A percentile compares a stretch with the other conserved stretches of the same genome.
These are phyloP conservation scores for Cylindricascospora bacillispora DNA, from an alignment of 1,139 yeast genomes.

Conservation along the genomic window DNA sequence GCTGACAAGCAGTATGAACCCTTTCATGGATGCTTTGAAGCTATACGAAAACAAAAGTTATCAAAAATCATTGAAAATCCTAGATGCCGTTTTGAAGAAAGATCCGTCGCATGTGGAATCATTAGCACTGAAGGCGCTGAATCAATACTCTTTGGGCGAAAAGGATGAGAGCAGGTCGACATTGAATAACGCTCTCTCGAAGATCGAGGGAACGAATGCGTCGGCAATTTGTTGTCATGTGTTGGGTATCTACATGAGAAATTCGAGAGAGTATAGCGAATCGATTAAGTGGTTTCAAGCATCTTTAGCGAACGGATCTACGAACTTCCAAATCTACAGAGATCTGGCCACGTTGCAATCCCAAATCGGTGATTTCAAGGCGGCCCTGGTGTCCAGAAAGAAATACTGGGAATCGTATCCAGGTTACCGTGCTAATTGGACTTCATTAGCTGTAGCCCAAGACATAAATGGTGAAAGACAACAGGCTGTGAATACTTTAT, in stretches of 20 bases:
- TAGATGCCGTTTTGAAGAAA: conserved; percentile 69
- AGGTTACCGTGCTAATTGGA: conserved; percentile 88
- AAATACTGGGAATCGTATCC: conserved; percentile 62
- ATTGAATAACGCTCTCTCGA: conserved; percentile 47
- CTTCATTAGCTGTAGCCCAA: conserved; percentile 77
- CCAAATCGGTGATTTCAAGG: conserved; percentile 64
- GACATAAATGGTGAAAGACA: conserved; percentile 56
- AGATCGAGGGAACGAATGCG: conserved; percentile 35
- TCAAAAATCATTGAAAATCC: conserved; percentile 67
- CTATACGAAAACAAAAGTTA: conserved; percentile 78
- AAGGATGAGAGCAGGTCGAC: conserved; percentile 53
- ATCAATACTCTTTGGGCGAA: conserved; percentile 41
- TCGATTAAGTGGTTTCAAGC: conserved; percentile 71
- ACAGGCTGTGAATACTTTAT: conserved; percentile 58
- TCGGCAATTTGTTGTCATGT: conserved; percentile 69
- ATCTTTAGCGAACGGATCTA: conserved; percentile 70
- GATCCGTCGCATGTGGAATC: conserved; percentile 70
- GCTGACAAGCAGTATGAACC: conserved; percentile 45
- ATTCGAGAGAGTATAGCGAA: conserved; percentile 54
- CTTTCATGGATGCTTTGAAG: conserved; percentile 71
- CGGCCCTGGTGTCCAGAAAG: conserved; percentile 51
- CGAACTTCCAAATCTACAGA: conserved; percentile 65
- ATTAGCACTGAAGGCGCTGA: conserved; percentile 72
- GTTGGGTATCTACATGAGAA: conserved; percentile 71
- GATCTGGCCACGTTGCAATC: conserved; percentile 73